These are phyloP conservation scores for Symbiodinium pilosum DNA, from an alignment of 73 alveolate genomes.

Conservation along the genomic window DNA sequence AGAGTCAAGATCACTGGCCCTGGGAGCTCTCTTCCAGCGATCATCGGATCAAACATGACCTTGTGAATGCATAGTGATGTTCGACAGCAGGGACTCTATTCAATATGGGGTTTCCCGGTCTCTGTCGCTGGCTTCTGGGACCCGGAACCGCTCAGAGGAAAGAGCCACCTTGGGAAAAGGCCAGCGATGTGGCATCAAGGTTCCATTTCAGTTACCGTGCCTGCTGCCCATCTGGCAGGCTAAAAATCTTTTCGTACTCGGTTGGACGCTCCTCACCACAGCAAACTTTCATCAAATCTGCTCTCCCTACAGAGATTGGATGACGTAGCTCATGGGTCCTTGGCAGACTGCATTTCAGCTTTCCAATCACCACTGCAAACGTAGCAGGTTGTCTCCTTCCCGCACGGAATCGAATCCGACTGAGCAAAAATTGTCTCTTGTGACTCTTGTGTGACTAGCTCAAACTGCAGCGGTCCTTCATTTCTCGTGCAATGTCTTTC, in stretches of 20 bases:
- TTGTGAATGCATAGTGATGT: neutral
- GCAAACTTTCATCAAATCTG: no score
- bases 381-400: slow-evolving; percentile 97
- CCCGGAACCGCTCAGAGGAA: slow-evolving; percentile 46
- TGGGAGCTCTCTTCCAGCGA: slow-evolving; percentile 95
- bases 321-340: no score
- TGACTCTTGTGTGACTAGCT: neutral
- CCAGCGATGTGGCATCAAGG: neutral
- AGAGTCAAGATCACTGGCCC: neutral
- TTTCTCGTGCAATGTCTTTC: slow-evolving; percentile 97
- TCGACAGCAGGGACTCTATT: no score
- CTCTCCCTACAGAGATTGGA: no score
- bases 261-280: slow-evolving; percentile 58
- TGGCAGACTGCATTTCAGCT: slow-evolving; percentile 95
- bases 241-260: slow-evolving; percentile 36
- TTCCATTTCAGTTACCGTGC: neutral
- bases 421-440: neutral
- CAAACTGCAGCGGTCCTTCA: slow-evolving; percentile 95
- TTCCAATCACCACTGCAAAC: slow-evolving; percentile 96
- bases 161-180: slow-evolving; percentile 7
- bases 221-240: slow-evolving; percentile 76
- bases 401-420: neutral
- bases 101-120: no score
- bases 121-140: slow-evolving; percentile 71
- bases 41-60: slow-evolving; percentile 95